These are phyloP conservation scores for Penicillium sp. DNA, from an alignment of 2,329 filamentous ascomycete genomes.

Conservation along the genomic window DNA sequence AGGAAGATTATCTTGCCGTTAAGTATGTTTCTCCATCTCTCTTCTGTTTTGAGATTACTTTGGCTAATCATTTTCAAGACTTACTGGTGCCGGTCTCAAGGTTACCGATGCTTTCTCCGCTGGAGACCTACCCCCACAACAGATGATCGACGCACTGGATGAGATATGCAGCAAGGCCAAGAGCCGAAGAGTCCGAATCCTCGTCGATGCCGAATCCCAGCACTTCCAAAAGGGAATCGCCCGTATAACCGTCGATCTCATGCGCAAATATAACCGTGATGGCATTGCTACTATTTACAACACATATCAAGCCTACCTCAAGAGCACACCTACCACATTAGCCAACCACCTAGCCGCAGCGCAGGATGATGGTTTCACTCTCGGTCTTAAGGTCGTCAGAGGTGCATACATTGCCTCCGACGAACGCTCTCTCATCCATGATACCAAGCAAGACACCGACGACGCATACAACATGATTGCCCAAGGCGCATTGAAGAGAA, in stretches of 20 bases:
- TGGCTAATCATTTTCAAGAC: conserved; percentile 35
- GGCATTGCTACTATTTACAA: conserved; percentile 72
- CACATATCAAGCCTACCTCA: conserved; percentile 78
- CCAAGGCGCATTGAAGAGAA: conserved; percentile 64
- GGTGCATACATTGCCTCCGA: conserved; percentile 74
- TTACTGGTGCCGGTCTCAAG: conserved; percentile 78
- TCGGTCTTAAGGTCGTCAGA: conserved; percentile 75
- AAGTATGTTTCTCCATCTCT: conserved; percentile 45
- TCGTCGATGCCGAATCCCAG: conserved; percentile 86
- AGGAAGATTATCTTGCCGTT: conserved; percentile 65
- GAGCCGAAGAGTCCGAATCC: conserved; percentile 68
- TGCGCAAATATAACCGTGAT: conserved; percentile 72
- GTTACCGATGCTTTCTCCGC: conserved; percentile 66
- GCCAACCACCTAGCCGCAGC: conserved; percentile 63
- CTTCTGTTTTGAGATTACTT: neutral
- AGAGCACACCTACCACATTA: conserved; percentile 60
- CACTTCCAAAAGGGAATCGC: conserved; percentile 78
- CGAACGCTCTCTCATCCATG: conserved; percentile 69
- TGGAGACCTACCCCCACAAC: conserved; percentile 63
- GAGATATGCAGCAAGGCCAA: conserved; percentile 63
- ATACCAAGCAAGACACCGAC: conserved; percentile 72
- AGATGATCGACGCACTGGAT: conserved; percentile 70
- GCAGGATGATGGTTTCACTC: conserved; percentile 60
- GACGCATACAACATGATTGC: conserved; percentile 71
- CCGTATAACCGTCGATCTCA: conserved; percentile 75